Conservation (phyloP, 2,329 filamentous ascomycete genomes). For the Colletotrichum shisoi region DNA sequence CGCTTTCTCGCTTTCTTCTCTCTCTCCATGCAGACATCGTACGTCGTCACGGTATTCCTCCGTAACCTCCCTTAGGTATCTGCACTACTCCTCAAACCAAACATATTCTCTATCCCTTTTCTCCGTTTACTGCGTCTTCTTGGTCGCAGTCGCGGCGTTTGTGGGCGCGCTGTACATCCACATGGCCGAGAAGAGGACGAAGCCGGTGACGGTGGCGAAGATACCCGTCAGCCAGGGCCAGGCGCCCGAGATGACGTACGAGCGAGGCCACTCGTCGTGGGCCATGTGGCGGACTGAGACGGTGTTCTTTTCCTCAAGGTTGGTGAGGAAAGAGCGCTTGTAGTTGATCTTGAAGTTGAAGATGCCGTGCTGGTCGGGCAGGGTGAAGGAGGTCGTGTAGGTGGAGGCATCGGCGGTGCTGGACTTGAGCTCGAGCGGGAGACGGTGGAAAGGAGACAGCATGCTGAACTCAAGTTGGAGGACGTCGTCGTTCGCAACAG, state of each 20-base stretch:
- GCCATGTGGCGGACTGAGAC: constrained; percentile 96
- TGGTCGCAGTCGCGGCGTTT: constrained; percentile 46
- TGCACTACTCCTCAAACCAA: neutral
- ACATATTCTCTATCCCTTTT: neutral
- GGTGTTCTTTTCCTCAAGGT: constrained; percentile 90
- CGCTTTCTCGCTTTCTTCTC: constrained; percentile 6
- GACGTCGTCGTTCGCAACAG: constrained; percentile 71
- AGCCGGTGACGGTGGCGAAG: constrained; percentile 81
- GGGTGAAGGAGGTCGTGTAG: constrained; percentile 77
- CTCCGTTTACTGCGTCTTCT: constrained; percentile 58
- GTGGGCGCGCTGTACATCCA: constrained; percentile 78
- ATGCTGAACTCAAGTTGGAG: constrained; percentile 98
- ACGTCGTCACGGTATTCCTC: neutral
- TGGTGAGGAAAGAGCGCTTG: constrained; percentile 90
- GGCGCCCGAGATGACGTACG: constrained; percentile 85
- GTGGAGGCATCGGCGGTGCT: constrained; percentile 73
- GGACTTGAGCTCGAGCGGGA: constrained; percentile 69
- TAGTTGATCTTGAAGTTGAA: constrained; percentile 99
- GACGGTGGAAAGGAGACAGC: constrained; percentile 95
- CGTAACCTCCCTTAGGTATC: neutral
- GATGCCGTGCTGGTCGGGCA: constrained; percentile 97
- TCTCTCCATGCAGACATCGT: constrained; percentile 9
- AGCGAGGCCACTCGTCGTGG: constrained; percentile 94
- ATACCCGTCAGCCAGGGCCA: constrained; percentile 96
- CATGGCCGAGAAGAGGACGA: constrained; percentile 81